Conservation (phyloP, 345 rosid genomes). For the Citrus hindsii region DNA sequence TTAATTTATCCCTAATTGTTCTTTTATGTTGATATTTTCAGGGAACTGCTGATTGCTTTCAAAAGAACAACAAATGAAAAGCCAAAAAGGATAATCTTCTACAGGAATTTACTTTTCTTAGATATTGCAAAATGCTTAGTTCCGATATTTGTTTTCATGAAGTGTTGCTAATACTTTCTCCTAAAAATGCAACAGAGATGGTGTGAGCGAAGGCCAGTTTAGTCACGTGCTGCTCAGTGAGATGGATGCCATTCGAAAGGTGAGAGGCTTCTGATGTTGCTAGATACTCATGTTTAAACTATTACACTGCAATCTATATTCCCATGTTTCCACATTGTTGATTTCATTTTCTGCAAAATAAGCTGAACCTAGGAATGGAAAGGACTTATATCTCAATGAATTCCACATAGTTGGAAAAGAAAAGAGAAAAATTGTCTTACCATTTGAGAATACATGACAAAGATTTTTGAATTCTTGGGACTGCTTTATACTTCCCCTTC, state of each 20-base stretch:
- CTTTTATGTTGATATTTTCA: conserved; percentile 17
- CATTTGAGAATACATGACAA: background rate
- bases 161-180: background rate
- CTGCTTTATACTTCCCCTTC: background rate
- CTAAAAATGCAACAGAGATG: conserved; percentile 46
- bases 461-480: background rate
- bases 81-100: conserved; percentile 65
- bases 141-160: background rate
- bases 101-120: conserved; percentile 34
- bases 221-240: conserved; percentile 60
- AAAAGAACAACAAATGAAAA: conserved; percentile 29
- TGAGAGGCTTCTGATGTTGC: conserved; percentile 5
- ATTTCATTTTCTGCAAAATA: background rate
- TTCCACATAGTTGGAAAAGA: background rate
- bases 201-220: conserved; percentile 83
- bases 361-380: background rate
- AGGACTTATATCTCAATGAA: background rate
- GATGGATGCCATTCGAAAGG: conserved; percentile 59
- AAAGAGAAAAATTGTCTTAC: no score
- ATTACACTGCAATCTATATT: background rate
- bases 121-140: background rate
- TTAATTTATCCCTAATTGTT: background rate
- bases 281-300: background rate
- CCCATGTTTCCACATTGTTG: background rate
- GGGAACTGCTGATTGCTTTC: conserved; percentile 57